Conservation (phyloP, 176 grass and related monocot species). For the Eragrostis nindensis region DNA sequence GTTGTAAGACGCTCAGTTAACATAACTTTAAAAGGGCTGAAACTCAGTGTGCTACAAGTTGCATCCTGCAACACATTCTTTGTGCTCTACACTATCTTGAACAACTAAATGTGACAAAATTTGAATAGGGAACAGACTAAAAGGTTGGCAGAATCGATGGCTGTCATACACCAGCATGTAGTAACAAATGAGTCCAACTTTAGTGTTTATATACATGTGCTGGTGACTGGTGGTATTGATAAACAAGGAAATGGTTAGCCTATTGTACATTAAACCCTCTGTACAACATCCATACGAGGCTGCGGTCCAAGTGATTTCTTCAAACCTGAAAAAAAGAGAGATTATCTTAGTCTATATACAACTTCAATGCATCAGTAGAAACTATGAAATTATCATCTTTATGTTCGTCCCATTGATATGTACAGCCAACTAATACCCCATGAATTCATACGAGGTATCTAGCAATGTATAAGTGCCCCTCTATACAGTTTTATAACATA, state of each 20-base stretch:
- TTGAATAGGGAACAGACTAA: constrained; percentile 2
- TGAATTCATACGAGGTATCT: background rate
- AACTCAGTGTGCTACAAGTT: constrained; percentile 36
- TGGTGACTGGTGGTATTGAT: constrained; percentile 10
- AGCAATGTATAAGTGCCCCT: background rate
- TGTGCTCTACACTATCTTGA: constrained; percentile 22
- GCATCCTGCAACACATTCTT: constrained; percentile 39
- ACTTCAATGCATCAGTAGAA: constrained; percentile 8
- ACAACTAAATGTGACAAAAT: constrained; percentile 26
- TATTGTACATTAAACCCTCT: constrained; percentile 50
- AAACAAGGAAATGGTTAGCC: constrained; percentile 47
- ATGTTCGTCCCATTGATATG: background rate
- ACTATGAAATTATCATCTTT: background rate
- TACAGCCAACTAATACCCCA: background rate
- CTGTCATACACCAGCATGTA: constrained; percentile 29
- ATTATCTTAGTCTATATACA: background rate
- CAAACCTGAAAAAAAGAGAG: constrained; percentile 40
- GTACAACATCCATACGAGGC: constrained; percentile 48
- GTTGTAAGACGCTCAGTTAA: background rate
- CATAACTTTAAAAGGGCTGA: constrained; percentile 16
- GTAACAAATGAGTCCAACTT: constrained; percentile 23
- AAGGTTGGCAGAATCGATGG: constrained; percentile 11
- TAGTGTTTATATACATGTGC: constrained; percentile 32
- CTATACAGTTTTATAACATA: background rate
- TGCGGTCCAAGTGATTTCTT: constrained; percentile 48